Evolutionary conservation across 164 flowering plant genomes (phyloP), one percentile per base, ranked within the genome.

Genomic region (Nymphaea colorata): DNA sequence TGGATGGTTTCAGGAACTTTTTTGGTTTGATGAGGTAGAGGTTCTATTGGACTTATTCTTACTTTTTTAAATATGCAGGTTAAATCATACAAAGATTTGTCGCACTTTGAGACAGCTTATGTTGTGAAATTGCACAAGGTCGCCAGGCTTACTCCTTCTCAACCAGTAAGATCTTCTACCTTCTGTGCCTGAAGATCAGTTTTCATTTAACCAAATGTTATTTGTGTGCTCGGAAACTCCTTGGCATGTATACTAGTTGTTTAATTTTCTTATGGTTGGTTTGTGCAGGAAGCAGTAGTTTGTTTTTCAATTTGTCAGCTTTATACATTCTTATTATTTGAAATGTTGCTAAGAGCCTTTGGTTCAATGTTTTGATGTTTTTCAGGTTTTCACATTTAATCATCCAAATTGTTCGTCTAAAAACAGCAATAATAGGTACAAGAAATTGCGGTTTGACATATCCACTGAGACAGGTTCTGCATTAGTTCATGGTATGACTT

Each of bases 61-160:
- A 6, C 55, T 12, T n/a, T 36, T n/a, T 61, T n/a, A 25, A 25
- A 6, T 61, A 69, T 76, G 73, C 81, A 94, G 99, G 90, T 94
- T 64, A 94, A 88, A 81, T 76, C 89, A 2, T 92, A 90, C 71
- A 95, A 84, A 73, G 99, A 95, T 75, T 80, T 90, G 69, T 74
- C 75, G 65, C 98, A 90, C 78, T 95, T 92, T 76, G 99, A 95
- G 86, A 95, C 99, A 77, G 97, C 98, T 42, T 95, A 95, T 78
- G 99, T 95, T 70, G 99, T 95, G 72, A 95, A 95, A 76, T 71
- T 95, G 74, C 99, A 95, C 72, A 88, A 81, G 67, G 78, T 90
- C 17, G 97, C 98, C 59, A 86, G 82, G 78, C 94, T 95, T 73
- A 85, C 97, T 70, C 92, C 93, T 73, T 71, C 90, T 15, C 86